Percentiles rank a stretch among this genome's conserved stretches.
phyloP scores from a whole-genome alignment of 345 rosid species.

The Carallia brachiata region DNA sequence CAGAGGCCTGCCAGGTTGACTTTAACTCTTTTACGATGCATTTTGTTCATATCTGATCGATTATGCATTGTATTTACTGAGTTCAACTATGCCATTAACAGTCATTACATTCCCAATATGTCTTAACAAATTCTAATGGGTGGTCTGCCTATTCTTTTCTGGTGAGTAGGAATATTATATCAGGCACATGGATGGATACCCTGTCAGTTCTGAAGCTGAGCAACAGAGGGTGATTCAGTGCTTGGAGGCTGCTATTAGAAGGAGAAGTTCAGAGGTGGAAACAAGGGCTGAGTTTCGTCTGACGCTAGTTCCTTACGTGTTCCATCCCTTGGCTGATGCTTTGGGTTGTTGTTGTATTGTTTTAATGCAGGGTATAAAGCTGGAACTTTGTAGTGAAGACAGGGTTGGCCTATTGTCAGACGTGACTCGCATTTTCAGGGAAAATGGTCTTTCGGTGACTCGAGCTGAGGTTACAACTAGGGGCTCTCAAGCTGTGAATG shows the following conservation, averaged over 20 bases:
- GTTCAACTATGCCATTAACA: background rate
- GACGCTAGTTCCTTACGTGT: slow-evolving; percentile 2
- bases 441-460: slow-evolving; percentile 76
- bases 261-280: slow-evolving; percentile 64
- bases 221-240: slow-evolving; percentile 82
- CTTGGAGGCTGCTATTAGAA: slow-evolving; percentile 89
- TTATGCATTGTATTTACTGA: background rate
- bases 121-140: background rate
- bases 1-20: slow-evolving; percentile 70
- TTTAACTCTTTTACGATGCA: slow-evolving; percentile 1
- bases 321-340: background rate
- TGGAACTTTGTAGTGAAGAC: slow-evolving; percentile 75
- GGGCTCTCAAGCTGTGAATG: slow-evolving; percentile 74
- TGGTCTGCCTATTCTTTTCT: slow-evolving; percentile 2
- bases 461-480: slow-evolving; percentile 92
- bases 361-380: slow-evolving; percentile 64
- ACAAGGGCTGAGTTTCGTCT: background rate
- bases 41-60: slow-evolving; percentile 6
- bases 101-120: background rate
- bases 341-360: slow-evolving; percentile 2
- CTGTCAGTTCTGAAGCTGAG: slow-evolving; percentile 88
- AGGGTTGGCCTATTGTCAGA: slow-evolving; percentile 82
- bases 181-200: slow-evolving; percentile 79
- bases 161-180: slow-evolving; percentile 76
- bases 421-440: slow-evolving; percentile 87